These are phyloP conservation scores for Geotrichum ghanense DNA, from an alignment of 805 yeast genomes.

Conservation along the genomic window DNA sequence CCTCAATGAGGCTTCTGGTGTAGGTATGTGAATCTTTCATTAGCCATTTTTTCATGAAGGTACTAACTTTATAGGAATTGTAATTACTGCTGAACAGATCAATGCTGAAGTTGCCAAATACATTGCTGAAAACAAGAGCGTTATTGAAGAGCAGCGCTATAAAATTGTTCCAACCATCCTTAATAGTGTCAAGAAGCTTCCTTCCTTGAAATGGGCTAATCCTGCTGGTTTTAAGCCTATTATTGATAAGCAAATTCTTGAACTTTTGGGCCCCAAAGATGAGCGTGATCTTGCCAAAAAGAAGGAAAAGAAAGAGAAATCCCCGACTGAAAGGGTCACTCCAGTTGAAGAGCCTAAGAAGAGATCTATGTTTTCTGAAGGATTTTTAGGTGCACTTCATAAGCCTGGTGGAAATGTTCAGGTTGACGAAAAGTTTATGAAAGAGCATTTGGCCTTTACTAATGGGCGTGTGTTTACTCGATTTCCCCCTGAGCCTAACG, in stretches of 20 bases:
- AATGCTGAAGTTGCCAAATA: slow-evolving; percentile 45
- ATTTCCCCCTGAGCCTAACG: slow-evolving; percentile 99
- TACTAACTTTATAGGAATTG: slow-evolving; percentile 38
- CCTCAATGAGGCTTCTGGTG: slow-evolving; percentile 52
- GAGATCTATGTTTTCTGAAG: slow-evolving; percentile 85
- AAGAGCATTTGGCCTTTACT: slow-evolving; percentile 66
- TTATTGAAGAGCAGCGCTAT: slow-evolving; percentile 64
- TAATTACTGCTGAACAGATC: slow-evolving; percentile 55
- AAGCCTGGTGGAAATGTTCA: slow-evolving; percentile 94
- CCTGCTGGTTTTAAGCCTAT: slow-evolving; percentile 79
- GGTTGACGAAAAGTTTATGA: slow-evolving; percentile 72
- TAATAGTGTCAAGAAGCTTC: slow-evolving; percentile 63
- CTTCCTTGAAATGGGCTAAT: slow-evolving; percentile 82
- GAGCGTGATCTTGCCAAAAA: slow-evolving; percentile 80
- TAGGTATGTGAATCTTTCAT: slow-evolving; percentile 32
- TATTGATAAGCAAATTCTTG: slow-evolving; percentile 67
- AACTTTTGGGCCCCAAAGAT: slow-evolving; percentile 84
- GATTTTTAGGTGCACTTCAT: slow-evolving; percentile 90
- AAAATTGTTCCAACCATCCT: slow-evolving; percentile 64
- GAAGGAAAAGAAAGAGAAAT: slow-evolving; percentile 37
- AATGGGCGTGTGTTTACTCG: slow-evolving; percentile 81
- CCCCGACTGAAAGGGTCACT: slow-evolving; percentile 19
- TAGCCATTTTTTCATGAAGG: not conserved
- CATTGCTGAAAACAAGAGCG: slow-evolving; percentile 46
- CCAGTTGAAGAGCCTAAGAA: slow-evolving; percentile 8